Conservation (phyloP, 306 rosid species). For the Erythrophleum fordii region DNA sequence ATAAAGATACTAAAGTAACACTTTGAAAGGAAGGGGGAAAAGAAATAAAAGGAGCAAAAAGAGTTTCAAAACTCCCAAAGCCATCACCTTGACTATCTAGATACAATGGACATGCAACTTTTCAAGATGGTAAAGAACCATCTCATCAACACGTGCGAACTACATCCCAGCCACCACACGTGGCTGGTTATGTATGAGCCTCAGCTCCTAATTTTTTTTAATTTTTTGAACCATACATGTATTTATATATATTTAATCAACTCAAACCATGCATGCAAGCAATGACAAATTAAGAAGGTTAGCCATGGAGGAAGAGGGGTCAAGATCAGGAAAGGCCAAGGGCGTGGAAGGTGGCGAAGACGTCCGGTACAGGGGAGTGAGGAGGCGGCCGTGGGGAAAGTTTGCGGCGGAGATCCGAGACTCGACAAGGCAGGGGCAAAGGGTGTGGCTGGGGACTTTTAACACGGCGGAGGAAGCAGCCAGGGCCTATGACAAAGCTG, state of each 20-base stretch:
- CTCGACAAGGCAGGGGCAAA: background rate
- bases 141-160: background rate
- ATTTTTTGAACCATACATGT: background rate
- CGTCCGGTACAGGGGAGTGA: constrained; percentile 9
- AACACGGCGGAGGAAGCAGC: constrained; percentile 35
- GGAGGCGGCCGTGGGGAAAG: constrained; percentile 13
- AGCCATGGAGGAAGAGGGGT: constrained; percentile 4
- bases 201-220: background rate
- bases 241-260: background rate
- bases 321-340: background rate
- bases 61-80: constrained; percentile 24
- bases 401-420: constrained; percentile 4
- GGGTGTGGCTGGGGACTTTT: background rate
- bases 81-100: constrained; percentile 62
- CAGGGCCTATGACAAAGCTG: constrained; percentile 70
- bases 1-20: background rate
- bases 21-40: too few species aligned
- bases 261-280: constrained; percentile 39
- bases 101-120: constrained; percentile 43
- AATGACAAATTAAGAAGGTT: background rate
- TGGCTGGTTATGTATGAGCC: background rate
- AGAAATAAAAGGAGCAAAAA: background rate
- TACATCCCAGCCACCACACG: background rate
- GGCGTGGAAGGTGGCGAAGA: constrained; percentile 31
- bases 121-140: background rate